Evolutionary conservation across 495 filamentous ascomycete species (phyloP).

Genomic region (Neurospora terricola): DNA sequence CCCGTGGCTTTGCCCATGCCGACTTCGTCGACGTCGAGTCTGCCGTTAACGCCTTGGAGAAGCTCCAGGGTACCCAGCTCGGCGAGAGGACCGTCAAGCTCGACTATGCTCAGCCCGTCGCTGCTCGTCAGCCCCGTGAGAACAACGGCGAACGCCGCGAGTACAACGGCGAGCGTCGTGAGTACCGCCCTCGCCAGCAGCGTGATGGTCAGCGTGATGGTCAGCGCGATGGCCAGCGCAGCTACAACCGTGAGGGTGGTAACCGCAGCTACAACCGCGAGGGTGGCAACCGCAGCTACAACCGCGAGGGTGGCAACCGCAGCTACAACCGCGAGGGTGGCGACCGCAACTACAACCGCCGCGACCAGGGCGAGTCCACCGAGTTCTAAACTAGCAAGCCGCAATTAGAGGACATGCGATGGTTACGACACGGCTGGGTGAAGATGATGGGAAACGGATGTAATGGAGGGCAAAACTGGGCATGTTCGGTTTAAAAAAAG

Average conservation of each 20-base stretch:
- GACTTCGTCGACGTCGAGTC: conserved; percentile 64
- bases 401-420: background rate
- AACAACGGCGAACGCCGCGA: background rate
- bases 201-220: background rate
- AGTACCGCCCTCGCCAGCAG: background rate
- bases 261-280: background rate
- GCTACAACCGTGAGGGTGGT: background rate
- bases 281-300: background rate
- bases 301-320: background rate
- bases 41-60: conserved; percentile 47
- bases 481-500: background rate
- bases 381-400: background rate
- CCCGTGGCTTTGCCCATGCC: conserved; percentile 80
- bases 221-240: background rate
- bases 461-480: background rate
- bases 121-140: background rate
- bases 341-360: background rate
- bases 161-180: background rate
- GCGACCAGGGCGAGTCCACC: background rate
- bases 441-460: background rate
- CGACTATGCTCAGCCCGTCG: conserved; percentile 41
- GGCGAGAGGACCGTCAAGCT: conserved; percentile 58
- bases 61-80: conserved; percentile 47
- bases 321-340: background rate
- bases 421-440: background rate